phyloP scores from a whole-genome alignment of 2,329 filamentous ascomycete species.

The Fusarium staphyleae region DNA sequence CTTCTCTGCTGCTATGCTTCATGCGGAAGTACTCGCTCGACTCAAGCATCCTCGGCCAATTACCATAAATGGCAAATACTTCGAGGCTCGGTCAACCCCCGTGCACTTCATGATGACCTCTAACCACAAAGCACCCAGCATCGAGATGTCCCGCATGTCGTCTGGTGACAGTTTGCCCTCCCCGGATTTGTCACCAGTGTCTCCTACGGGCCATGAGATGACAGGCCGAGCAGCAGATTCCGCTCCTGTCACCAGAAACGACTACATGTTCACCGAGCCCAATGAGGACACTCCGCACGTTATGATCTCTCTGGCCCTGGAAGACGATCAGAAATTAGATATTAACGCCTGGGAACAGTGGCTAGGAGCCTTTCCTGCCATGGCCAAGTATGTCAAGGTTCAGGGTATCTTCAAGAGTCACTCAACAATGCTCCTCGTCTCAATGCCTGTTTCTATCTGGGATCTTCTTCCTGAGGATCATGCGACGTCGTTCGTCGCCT shows the following conservation, averaged over 20 bases:
- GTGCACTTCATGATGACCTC: constrained; percentile 70
- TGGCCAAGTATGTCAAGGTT: constrained; percentile 67
- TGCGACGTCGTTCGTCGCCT: constrained; percentile 65
- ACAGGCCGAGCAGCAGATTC: constrained; percentile 40
- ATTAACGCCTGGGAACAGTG: constrained; percentile 67
- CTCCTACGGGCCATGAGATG: constrained; percentile 28
- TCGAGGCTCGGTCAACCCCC: constrained; percentile 64
- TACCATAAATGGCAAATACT: constrained; percentile 63
- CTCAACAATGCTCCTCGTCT: constrained; percentile 64
- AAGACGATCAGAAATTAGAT: constrained; percentile 63
- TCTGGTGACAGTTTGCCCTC: constrained; percentile 38
- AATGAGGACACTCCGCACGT: constrained; percentile 65
- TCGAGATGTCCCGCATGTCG: constrained; percentile 56
- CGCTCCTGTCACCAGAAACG: constrained; percentile 32
- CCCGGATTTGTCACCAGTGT: constrained; percentile 30
- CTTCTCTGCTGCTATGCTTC: constrained; percentile 67
- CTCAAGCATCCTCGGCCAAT: constrained; percentile 66
- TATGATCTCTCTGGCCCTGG: constrained; percentile 66
- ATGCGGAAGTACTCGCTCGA: constrained; percentile 66
- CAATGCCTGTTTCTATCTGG: constrained; percentile 67
- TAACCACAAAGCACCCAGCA: constrained; percentile 65
- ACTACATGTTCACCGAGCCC: constrained; percentile 51
- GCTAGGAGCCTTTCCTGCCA: constrained; percentile 61
- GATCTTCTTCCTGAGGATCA: constrained; percentile 64
- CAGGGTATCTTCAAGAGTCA: constrained; percentile 69